A percentile compares a stretch with the other conserved stretches of the same genome.
Evolutionary conservation across 2,329 filamentous ascomycete species (phyloP).

Genomic region (Colletotrichum godetiae): DNA sequence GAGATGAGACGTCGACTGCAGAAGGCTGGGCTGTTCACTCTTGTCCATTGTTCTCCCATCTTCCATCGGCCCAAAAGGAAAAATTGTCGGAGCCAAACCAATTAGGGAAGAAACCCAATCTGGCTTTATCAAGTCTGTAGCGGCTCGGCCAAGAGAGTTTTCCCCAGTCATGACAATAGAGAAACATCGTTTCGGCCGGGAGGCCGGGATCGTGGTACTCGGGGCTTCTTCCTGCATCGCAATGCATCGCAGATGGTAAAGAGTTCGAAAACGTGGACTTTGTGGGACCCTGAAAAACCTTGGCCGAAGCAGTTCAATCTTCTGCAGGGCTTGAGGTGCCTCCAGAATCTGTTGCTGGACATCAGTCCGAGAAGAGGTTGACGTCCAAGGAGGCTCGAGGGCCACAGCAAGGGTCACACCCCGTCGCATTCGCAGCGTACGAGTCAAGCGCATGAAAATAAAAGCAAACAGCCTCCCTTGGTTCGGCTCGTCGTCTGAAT

Average conservation of each 20-base stretch:
- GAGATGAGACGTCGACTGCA: slow-evolving; percentile 14
- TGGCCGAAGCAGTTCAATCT: not conserved
- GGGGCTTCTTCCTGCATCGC: slow-evolving; percentile 8
- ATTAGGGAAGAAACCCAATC: not conserved
- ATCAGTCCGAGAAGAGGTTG: slow-evolving; percentile 16
- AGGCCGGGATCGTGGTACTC: not conserved
- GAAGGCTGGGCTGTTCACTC: not conserved
- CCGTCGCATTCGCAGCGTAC: slow-evolving; percentile 6
- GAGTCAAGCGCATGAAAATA: slow-evolving; percentile 23
- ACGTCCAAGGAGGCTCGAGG: slow-evolving; percentile 15
- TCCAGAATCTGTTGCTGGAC: not conserved
- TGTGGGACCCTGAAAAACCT: slow-evolving; percentile 24
- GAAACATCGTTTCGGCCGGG: slow-evolving; percentile 7
- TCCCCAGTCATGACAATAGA: not conserved
- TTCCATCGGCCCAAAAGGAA: not conserved
- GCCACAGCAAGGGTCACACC: not conserved
- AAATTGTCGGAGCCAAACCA: not conserved
- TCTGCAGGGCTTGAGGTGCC: not conserved
- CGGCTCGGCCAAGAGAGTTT: not conserved
- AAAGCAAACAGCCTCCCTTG: not conserved
- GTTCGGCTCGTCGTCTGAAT: slow-evolving; percentile 24
- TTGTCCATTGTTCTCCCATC: not conserved
- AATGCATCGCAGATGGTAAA: not conserved
- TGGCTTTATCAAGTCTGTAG: not conserved
- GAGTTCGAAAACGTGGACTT: not conserved